phyloP scores from a whole-genome alignment of 345 rosid species.

The Populus alba region DNA sequence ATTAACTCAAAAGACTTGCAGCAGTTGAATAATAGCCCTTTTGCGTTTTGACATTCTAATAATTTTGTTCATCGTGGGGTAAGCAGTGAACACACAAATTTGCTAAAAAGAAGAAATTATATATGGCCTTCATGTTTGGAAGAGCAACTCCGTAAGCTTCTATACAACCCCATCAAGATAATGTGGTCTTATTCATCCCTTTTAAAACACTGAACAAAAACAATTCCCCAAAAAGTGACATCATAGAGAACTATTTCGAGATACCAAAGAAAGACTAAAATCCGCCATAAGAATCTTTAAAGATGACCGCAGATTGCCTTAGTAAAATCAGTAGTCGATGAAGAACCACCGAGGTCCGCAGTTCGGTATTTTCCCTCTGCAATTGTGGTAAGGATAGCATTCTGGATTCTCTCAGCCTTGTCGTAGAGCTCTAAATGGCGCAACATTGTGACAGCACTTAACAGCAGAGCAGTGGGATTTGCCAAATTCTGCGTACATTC shows the following conservation, averaged over 20 bases:
- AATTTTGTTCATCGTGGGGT: neutral
- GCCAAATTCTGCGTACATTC: slow-evolving; percentile 63
- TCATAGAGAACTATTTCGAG: slow-evolving; percentile 3
- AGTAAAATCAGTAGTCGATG: slow-evolving; percentile 81
- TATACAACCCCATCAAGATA: slow-evolving; percentile 6
- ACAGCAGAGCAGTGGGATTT: slow-evolving; percentile 90
- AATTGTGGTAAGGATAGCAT: slow-evolving; percentile 78
- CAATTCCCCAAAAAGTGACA: slow-evolving; percentile 5
- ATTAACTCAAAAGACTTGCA: neutral
- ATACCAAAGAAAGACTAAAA: slow-evolving; percentile 20
- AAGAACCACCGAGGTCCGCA: slow-evolving; percentile 83
- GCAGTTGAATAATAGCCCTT: neutral
- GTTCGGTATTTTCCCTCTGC: slow-evolving; percentile 89
- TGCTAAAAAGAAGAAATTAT: too few species aligned
- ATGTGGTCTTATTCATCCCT: slow-evolving; percentile 20
- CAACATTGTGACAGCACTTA: slow-evolving; percentile 82
- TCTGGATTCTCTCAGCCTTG: slow-evolving; percentile 82
- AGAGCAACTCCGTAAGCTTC: neutral
- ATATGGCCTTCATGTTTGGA: neutral
- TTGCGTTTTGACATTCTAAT: neutral
- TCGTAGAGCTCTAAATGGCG: slow-evolving; percentile 74
- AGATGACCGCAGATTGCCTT: slow-evolving; percentile 86
- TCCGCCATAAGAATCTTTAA: slow-evolving; percentile 34
- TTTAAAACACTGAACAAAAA: slow-evolving; percentile 1
- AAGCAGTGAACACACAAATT: neutral